Evolutionary conservation across 805 yeast species (phyloP), one percentile per base, ranked within the genome.

Genomic region (Kodamaea fukazawae): DNA sequence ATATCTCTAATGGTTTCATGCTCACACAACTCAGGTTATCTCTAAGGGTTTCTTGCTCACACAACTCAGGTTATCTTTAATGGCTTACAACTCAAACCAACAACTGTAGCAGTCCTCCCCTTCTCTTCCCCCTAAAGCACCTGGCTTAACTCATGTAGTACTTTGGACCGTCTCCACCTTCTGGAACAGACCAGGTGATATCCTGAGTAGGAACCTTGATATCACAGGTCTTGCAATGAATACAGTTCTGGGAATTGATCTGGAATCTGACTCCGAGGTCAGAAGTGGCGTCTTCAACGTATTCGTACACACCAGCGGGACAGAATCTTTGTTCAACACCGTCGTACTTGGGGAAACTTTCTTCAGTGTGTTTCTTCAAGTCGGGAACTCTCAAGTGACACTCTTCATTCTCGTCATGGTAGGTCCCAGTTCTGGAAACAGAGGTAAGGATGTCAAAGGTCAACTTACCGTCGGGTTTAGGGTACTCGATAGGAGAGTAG

Each of bases 81-180:
- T n/a, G n/a, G n/a, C n/a, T n/a, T n/a, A n/a, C n/a, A n/a, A n/a
- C n/a, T n/a, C n/a, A n/a, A n/a, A n/a, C n/a, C n/a, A n/a, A n/a
- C n/a, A n/a, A n/a, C n/a, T n/a, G n/a, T n/a, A n/a, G n/a, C n/a
- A n/a, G n/a, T n/a, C n/a, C n/a, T n/a, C n/a, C n/a, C n/a, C n/a
- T n/a, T n/a, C n/a, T n/a, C n/a, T n/a, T n/a, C n/a, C n/a, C n/a
- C n/a, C n/a, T n/a, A n/a, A n/a, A n/a, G n/a, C n/a, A n/a, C n/a
- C n/a, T n/a, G n/a, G n/a, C 12, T 13, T 33, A 29, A 29, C 42
- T 39, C 51, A 83, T 5, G 95, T 83, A 82, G 61, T 93, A 93
- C 63, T 93, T 93, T 42, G 99, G 99, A 10, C 99, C 99, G 61
- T 86, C 99, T 22, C 98, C 97, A 45, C 99, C 98, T 69, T 93